Percentiles rank a stretch among this genome's conserved stretches.
Evolutionary conservation across 176 grass and related monocot species (phyloP).

Genomic region (Cenchrus americanus): DNA sequence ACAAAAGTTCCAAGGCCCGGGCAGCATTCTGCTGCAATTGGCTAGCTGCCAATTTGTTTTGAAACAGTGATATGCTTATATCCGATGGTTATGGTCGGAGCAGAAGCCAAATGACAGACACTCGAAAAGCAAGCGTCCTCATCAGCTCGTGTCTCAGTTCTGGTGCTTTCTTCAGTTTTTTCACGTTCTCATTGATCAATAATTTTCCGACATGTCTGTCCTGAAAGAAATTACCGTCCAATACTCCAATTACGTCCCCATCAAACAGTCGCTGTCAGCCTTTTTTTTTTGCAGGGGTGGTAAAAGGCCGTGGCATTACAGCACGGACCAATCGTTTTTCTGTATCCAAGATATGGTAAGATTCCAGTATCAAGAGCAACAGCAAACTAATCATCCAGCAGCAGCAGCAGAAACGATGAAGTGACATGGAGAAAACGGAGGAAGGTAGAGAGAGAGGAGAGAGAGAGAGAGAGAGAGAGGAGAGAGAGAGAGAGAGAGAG

Average conservation of each 20-base stretch:
- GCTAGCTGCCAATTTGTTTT: neutral
- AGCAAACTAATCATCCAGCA: neutral
- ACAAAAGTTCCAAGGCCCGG: neutral
- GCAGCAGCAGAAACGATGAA: neutral
- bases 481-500: neutral
- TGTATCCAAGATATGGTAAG: slow-evolving; percentile 8
- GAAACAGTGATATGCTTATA: neutral
- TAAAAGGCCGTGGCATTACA: neutral
- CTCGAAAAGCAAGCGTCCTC: slow-evolving; percentile 22
- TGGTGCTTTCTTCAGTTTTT: neutral
- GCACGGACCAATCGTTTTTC: slow-evolving; percentile 26
- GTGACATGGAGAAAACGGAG: neutral
- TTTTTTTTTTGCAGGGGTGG: neutral
- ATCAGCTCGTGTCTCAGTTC: slow-evolving; percentile 23
- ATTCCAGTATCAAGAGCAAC: neutral
- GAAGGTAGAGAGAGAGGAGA: no score
- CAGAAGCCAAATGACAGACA: neutral
- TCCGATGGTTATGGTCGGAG: neutral
- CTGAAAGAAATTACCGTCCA: slow-evolving; percentile 14
- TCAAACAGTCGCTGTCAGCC: neutral
- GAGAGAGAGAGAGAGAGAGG: accelerated
- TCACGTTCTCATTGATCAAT: neutral
- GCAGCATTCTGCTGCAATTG: neutral
- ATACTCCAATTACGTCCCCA: neutral
- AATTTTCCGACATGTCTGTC: no score